A percentile compares a stretch with the other conserved stretches of the same genome.
Evolutionary conservation across 768 basidiomycete species (phyloP).

Genomic region (Mycena belliarum): DNA sequence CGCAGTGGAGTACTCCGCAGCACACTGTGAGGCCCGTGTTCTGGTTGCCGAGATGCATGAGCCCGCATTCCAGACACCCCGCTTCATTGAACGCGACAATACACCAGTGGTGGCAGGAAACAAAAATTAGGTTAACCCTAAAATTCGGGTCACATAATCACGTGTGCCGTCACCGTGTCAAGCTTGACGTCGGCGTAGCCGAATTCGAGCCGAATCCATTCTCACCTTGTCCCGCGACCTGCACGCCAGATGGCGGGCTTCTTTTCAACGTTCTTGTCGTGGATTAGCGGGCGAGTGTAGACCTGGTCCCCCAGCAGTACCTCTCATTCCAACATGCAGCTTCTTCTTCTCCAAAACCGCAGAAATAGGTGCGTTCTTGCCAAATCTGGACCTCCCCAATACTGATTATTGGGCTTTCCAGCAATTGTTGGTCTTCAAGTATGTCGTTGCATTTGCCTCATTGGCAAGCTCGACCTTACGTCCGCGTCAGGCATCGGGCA

Average conservation of each 20-base stretch:
- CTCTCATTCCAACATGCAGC: slow-evolving; percentile 33
- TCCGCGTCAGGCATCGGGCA: slow-evolving; percentile 76
- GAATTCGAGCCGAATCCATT: too few species aligned
- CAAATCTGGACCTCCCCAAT: neutral
- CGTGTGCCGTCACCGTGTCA: too few species aligned
- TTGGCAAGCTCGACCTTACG: neutral
- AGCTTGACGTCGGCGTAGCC: too few species aligned
- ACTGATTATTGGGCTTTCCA: neutral
- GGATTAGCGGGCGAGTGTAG: slow-evolving; percentile 47
- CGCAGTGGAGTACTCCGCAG: neutral
- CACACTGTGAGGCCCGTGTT: neutral
- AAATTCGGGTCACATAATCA: too few species aligned
- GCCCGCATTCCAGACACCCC: slow-evolving; percentile 10
- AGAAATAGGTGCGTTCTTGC: slow-evolving; percentile 49
- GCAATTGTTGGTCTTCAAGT: slow-evolving; percentile 92
- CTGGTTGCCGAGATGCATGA: slow-evolving; percentile 1
- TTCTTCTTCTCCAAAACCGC: slow-evolving; percentile 87
- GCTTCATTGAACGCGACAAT: slow-evolving; percentile 16
- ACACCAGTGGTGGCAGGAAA: too few species aligned
- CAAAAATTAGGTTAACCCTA: too few species aligned
- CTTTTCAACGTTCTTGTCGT: slow-evolving; percentile 44
- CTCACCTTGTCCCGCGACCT: too few species aligned
- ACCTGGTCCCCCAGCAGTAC: too few species aligned
- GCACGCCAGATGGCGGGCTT: slow-evolving; percentile 45
- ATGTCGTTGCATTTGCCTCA: neutral